Base-by-base conservation (phyloP, 208 protist genomes). In the Tetramitus jugosus region DNA sequence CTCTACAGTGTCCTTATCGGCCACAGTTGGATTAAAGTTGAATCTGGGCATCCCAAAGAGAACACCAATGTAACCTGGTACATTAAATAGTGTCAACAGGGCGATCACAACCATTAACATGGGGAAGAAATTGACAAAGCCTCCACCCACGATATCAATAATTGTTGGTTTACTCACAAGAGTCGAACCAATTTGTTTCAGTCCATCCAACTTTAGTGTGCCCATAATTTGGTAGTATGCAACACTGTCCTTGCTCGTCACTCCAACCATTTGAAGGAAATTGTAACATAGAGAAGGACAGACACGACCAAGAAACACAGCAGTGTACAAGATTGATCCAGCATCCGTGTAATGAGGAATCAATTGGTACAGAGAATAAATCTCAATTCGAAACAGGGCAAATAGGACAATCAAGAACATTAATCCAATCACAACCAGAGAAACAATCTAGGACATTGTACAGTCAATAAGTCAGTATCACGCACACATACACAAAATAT, bases 221-320 rank as follows among this genome's bases (percentile, higher is more conserved):
- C 65, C 65, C 26, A 37, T 37, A 49, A 71, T 49, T 35, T 35
- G 6, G 49, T 52, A 71, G 10, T 49, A 71, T 1, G 65, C 65
- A 46, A 71, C 65, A 49, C 40, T 26, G 49, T 71, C 65, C 43
- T 71, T 40, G 20, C n/a, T 17, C 6, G 17, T 37, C 2, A 71
- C n/a, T 49, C 65, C 65, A 23, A 71, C 10, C 39, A 71, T 49
- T 37, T 71, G 65, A 17, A 71, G 49, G 49, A 71, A 71, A 40
- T 71, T 71, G 26, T 35, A 71, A 46, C 65, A 71, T 23, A 71
- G 26, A 33, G 39, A 20, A 46, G 65, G 65, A 49, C 43, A 35
- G 2, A 26, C 17, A 49, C 65, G 13, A 49, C 65, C 43, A 6
- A 71, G 20, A n/a, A n/a, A n/a, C 49, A 56, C 49, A 56, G 49